Evolutionary conservation across 805 yeast genomes (phyloP), one percentile per base, ranked within the genome.

Genomic region (Candida yuanshanica): DNA sequence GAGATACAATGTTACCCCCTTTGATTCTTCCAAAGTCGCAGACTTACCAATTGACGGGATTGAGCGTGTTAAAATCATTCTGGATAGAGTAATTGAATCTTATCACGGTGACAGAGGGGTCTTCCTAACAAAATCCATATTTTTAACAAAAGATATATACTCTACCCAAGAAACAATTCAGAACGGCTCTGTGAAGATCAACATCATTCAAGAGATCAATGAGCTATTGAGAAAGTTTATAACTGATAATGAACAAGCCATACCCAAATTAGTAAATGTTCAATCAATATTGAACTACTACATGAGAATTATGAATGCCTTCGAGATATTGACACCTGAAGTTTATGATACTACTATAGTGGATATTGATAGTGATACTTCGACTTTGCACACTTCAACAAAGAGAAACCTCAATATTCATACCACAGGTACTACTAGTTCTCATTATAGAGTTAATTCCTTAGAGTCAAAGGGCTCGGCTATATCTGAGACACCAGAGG

Each of bases 221-320:
- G 35, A 42, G 4, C 38, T 52, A 2, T 16, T 54, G 29, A 32
- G 35, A 20, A 45, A 41, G 25, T 44, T 52, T 7, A 10, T 45
- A 3, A 39, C 35, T 13, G 47, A 45, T 11, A 39, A 31, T 13
- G 6, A 35, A 10, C 29, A 44, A 3, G 36, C 35, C 9, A 18
- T 12, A 17, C 34, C 34, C 7, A 31, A 11, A 9, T n/a, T 41
- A 10, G 16, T 22, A 4, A 32, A 26, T 2, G 44, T 54, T 6
- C 46, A 47, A 5, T 35, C 49, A 8, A 53, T 48, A 1, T 33
- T 56, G 8, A 37, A 29, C 7, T 56, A 56, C 32, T 56, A 56
- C 29, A 43, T 44, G 13, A 54, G 50, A 33, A 33, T 56, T 9
- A 47, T 54, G 51, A 48, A 47, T 36, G 60, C 60, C 6, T 56